Conservation (phyloP, 148 eudicot genomes). For the Bassia scoparia region DNA sequence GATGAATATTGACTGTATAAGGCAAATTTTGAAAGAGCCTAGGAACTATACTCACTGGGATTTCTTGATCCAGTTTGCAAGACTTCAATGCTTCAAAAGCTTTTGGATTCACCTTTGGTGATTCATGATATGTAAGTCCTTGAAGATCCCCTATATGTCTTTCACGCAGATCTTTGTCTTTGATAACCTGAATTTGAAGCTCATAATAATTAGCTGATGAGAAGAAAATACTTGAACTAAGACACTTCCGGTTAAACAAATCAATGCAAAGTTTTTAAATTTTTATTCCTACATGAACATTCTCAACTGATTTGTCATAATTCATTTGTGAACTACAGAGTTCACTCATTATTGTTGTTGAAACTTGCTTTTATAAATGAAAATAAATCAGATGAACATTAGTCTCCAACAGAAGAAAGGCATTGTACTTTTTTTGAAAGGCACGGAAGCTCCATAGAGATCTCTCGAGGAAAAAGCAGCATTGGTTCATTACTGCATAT, state of each 20-base stretch:
- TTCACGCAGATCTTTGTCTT: conserved; percentile 67
- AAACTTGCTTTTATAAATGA: too few species aligned
- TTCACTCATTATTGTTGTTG: too few species aligned
- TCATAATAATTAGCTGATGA: neutral
- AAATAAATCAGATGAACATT: too few species aligned
- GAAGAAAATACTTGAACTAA: neutral
- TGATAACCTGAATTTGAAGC: conserved; percentile 46
- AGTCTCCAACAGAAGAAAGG: neutral
- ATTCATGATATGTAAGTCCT: conserved; percentile 47
- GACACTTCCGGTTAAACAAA: neutral
- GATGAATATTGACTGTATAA: too few species aligned
- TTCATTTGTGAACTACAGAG: too few species aligned
- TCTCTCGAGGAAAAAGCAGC: too few species aligned
- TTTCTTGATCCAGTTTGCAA: conserved; percentile 44
- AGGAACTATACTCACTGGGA: conserved; percentile 51
- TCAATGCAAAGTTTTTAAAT: neutral
- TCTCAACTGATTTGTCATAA: neutral
- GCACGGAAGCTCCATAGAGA: too few species aligned
- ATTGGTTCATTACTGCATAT: too few species aligned
- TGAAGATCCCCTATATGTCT: conserved; percentile 85
- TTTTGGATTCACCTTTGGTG: conserved; percentile 39
- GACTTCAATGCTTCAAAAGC: conserved; percentile 62
- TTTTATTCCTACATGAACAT: neutral
- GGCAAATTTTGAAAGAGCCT: neutral
- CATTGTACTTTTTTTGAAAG: too few species aligned